Base-by-base conservation (phyloP, 345 rosid genomes). In the Melaleuca quinquenervia region DNA sequence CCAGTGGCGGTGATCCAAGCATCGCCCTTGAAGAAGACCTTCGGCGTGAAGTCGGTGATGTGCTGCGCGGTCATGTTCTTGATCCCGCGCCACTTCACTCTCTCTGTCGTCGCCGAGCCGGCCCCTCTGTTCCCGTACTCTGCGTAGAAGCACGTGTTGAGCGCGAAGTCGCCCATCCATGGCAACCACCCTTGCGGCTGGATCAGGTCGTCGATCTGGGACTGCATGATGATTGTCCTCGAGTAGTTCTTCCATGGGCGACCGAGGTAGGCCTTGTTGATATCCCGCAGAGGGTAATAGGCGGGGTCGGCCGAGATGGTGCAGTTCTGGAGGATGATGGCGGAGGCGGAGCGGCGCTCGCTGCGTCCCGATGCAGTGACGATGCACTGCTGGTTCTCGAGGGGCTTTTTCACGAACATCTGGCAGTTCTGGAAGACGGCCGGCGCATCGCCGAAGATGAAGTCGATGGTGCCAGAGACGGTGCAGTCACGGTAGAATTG, bases 401-500 rank as follows among this genome's bases (percentile, higher is more conserved):
- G 15, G 10, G 99, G 94, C 76, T 92, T 93, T 78, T 93, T 85
- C 6, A 95, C 86, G 21, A 94, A 85, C 56, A 96, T 83, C 52
- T 88, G 88, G 91, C 95, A 93, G 89, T 94, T 94, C 44, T 96
- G 98, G 86, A 95, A 91, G 9, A 93, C 82, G 11, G 91, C 89
- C 0, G 89, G 87, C 0, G 97, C 92, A 48, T 94, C 92, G 0
- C 98, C 97, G 83, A 93, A 93, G 89, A 96, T 89, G 93, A 93
- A 91, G 85, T 94, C 97, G 7, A 95, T 89, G 83, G 98, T 95
- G n/a, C 95, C 96, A 6, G 91, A 76, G 85, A 96, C 89, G 87
- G 91, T 89, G 86, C 98, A 96, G 84, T 93, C 93, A 18, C 95
- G 93, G 91, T 91, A 96, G 93, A 90, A 95, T 84, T 96, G 98